Percentiles rank a stretch among this genome's conserved stretches.
Conservation (phyloP, 805 yeast species). For the Teunomyces funiuensis region DNA sequence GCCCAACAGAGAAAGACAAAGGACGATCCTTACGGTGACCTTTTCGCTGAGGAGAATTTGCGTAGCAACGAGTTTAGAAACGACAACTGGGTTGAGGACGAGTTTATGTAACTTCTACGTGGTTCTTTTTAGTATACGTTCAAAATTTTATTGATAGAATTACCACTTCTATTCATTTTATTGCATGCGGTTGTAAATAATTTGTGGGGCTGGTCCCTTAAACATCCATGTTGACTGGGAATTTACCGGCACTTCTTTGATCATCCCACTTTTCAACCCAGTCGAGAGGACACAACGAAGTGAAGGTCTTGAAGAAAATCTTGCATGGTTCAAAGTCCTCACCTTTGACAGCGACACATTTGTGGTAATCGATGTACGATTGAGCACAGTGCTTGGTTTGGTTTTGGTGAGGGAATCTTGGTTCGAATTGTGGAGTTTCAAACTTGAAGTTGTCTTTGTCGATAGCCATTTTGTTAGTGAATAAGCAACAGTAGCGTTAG, state of each 20-base stretch:
- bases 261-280: slow-evolving; percentile 90
- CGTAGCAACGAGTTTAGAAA: slow-evolving; percentile 47
- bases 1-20: slow-evolving; percentile 41
- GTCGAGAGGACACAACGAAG: slow-evolving; percentile 79
- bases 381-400: slow-evolving; percentile 99
- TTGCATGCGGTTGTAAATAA: neutral
- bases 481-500: neutral
- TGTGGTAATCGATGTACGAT: slow-evolving; percentile 96
- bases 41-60: slow-evolving; percentile 45
- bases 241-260: slow-evolving; percentile 63
- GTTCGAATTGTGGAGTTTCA: slow-evolving; percentile 62
- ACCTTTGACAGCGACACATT: slow-evolving; percentile 94
- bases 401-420: slow-evolving; percentile 95
- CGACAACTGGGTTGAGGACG: slow-evolving; percentile 56
- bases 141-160: slow-evolving; percentile 3
- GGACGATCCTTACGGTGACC: slow-evolving; percentile 38
- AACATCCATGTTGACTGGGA: slow-evolving; percentile 38
- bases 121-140: neutral
- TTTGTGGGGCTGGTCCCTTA: neutral
- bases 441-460: slow-evolving; percentile 30
- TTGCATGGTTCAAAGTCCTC: slow-evolving; percentile 98
- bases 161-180: neutral
- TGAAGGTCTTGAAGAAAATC: slow-evolving; percentile 88
- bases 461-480: slow-evolving; percentile 19
- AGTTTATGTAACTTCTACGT: slow-evolving; percentile 41